Evolutionary conservation across 2,329 filamentous ascomycete genomes (phyloP).

Genomic region (Daldinia sp.): DNA sequence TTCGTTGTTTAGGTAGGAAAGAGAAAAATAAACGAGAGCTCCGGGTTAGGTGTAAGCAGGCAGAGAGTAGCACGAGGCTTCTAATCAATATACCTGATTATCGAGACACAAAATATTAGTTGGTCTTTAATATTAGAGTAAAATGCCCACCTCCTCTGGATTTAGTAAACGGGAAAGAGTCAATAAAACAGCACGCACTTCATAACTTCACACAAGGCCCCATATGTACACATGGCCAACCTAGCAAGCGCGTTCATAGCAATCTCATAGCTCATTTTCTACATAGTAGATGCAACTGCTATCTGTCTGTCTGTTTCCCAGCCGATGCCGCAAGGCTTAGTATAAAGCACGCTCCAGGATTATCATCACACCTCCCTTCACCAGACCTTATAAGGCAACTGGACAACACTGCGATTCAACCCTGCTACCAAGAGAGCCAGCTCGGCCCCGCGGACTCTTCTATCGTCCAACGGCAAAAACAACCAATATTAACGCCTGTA

Average conservation of each 20-base stretch:
- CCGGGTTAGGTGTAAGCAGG: constrained; percentile 15
- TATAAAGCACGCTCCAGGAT: background rate
- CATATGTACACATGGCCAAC: background rate
- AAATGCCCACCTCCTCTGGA: background rate
- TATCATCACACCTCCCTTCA: background rate
- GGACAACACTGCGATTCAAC: background rate
- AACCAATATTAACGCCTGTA: constrained; percentile 18
- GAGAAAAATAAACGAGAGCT: constrained; percentile 17
- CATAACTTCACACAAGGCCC: background rate
- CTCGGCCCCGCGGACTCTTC: constrained; percentile 1
- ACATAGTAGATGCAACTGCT: background rate
- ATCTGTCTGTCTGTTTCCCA: background rate
- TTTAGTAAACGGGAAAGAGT: background rate
- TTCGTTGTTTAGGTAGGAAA: constrained; percentile 24
- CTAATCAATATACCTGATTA: constrained; percentile 40
- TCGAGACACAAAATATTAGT: constrained; percentile 10
- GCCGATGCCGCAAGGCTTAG: background rate
- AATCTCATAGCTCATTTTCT: constrained; percentile 1
- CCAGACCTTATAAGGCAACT: background rate
- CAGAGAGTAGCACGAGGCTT: constrained; percentile 24
- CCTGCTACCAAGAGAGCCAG: background rate
- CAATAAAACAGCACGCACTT: background rate
- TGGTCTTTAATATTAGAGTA: background rate
- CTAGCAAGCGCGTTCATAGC: background rate
- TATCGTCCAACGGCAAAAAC: constrained; percentile 5